phyloP scores from a whole-genome alignment of 805 yeast species.

The Wickerhamiella allomyrinae region DNA sequence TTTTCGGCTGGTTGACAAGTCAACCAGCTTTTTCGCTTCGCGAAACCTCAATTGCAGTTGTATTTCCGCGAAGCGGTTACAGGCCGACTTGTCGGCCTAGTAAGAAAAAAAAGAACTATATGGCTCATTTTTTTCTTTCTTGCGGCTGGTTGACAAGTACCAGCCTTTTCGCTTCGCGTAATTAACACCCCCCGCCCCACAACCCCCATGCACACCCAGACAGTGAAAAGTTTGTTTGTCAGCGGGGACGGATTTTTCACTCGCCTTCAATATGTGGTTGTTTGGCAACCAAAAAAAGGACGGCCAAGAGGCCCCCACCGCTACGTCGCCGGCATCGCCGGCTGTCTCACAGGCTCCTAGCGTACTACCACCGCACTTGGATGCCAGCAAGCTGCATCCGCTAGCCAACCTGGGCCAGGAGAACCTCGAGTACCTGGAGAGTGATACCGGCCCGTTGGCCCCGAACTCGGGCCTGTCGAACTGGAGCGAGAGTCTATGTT shows the following conservation, averaged over 20 bases:
- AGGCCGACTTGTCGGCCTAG: no score
- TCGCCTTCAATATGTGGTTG: conserved; percentile 2
- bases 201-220: neutral
- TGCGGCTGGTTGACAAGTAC: no score
- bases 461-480: conserved; percentile 48
- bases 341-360: neutral
- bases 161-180: no score
- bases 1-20: no score
- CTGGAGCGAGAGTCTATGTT: conserved; percentile 94
- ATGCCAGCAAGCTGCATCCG: conserved; percentile 69
- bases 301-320: neutral
- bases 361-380: conserved; percentile 29
- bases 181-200: no score
- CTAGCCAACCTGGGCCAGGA: conserved; percentile 73
- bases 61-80: no score
- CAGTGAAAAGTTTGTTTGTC: no score
- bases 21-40: no score
- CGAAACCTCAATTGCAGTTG: no score
- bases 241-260: neutral
- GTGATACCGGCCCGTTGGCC: conserved; percentile 69
- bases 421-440: conserved; percentile 77
- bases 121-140: no score
- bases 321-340: neutral
- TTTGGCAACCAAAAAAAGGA: neutral
- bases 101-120: no score